Percentiles rank a stretch among this genome's conserved stretches.
Evolutionary conservation across 2,329 filamentous ascomycete genomes (phyloP).

Genomic region (Hortaea sp.): DNA sequence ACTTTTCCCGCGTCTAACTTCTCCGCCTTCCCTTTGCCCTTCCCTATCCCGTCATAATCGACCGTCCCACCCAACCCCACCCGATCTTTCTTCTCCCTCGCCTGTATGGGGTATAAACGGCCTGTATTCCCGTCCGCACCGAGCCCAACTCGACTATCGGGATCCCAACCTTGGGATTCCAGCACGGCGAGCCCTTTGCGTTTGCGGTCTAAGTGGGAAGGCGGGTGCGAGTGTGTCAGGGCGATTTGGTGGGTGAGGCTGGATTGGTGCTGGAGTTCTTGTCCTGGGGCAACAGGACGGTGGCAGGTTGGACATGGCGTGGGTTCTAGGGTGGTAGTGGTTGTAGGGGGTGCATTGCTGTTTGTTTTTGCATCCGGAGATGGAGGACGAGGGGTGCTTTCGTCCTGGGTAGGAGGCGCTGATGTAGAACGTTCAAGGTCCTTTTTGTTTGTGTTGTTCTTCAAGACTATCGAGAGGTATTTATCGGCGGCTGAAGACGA

Average conservation of each 20-base stretch:
- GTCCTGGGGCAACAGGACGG: slow-evolving; percentile 18
- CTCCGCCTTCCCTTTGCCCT: slow-evolving; percentile 30
- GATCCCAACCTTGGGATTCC: slow-evolving; percentile 61
- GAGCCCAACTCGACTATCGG: slow-evolving; percentile 60
- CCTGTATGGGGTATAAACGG: slow-evolving; percentile 65
- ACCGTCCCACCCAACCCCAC: slow-evolving; percentile 56
- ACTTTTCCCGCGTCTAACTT: slow-evolving; percentile 62
- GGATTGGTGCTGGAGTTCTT: slow-evolving; percentile 41
- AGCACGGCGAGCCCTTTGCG: slow-evolving; percentile 61
- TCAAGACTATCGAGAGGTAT: slow-evolving; percentile 59
- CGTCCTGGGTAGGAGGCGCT: neutral
- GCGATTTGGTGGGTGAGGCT: slow-evolving; percentile 63
- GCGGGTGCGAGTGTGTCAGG: slow-evolving; percentile 58
- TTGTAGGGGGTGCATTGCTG: neutral
- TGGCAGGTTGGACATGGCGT: slow-evolving; percentile 26
- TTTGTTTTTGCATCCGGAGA: neutral
- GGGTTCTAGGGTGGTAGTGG: slow-evolving; percentile 5
- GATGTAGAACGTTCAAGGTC: neutral
- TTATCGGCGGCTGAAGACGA: slow-evolving; percentile 38
- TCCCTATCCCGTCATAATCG: slow-evolving; percentile 35
- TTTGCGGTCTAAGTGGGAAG: slow-evolving; percentile 59
- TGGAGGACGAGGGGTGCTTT: neutral
- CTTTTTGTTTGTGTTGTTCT: slow-evolving; percentile 8
- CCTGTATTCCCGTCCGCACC: slow-evolving; percentile 56
- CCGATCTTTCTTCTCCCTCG: slow-evolving; percentile 61